These are phyloP conservation scores for Ogataea parapolymorpha DNA, from an alignment of 805 yeast genomes.

Conservation along the genomic window DNA sequence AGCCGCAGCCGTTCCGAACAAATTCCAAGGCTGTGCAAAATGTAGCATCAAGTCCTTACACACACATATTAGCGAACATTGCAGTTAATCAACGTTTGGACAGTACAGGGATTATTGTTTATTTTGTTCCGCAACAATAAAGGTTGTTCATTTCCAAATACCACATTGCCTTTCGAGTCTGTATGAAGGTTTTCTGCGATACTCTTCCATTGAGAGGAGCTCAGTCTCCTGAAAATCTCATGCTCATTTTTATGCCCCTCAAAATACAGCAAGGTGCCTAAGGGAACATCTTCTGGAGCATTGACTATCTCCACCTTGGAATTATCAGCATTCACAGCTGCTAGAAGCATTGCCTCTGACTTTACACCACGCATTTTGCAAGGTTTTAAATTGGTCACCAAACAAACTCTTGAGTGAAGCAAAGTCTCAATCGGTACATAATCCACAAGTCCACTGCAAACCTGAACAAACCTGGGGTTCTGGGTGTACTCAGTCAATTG, in stretches of 20 bases:
- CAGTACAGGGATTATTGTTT: constrained; percentile 13
- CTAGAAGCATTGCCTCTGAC: constrained; percentile 65
- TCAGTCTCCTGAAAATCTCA: constrained; percentile 27
- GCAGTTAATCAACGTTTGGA: constrained; percentile 11
- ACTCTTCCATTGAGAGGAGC: constrained; percentile 35
- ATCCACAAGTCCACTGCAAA: constrained; percentile 59
- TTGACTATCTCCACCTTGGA: constrained; percentile 42
- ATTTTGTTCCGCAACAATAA: constrained; percentile 6
- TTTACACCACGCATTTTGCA: constrained; percentile 59
- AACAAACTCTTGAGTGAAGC: constrained; percentile 42
- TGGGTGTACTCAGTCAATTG: constrained; percentile 24
- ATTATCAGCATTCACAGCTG: constrained; percentile 38
- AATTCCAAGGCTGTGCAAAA: constrained; percentile 1
- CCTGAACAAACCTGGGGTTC: constrained; percentile 31
- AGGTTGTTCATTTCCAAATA: constrained; percentile 18
- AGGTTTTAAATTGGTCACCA: constrained; percentile 57
- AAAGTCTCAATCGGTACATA: constrained; percentile 39
- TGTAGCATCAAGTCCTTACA: neutral
- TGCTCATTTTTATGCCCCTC: constrained; percentile 22
- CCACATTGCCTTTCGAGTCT: constrained; percentile 31
- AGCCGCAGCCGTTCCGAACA: constrained; percentile 5
- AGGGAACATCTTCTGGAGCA: constrained; percentile 38
- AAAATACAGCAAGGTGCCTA: constrained; percentile 43
- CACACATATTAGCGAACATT: constrained; percentile 5
- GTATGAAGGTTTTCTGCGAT: constrained; percentile 32